These are phyloP conservation scores for Ascochyta rabiei DNA, from an alignment of 2,329 filamentous ascomycete species.

Conservation along the genomic window DNA sequence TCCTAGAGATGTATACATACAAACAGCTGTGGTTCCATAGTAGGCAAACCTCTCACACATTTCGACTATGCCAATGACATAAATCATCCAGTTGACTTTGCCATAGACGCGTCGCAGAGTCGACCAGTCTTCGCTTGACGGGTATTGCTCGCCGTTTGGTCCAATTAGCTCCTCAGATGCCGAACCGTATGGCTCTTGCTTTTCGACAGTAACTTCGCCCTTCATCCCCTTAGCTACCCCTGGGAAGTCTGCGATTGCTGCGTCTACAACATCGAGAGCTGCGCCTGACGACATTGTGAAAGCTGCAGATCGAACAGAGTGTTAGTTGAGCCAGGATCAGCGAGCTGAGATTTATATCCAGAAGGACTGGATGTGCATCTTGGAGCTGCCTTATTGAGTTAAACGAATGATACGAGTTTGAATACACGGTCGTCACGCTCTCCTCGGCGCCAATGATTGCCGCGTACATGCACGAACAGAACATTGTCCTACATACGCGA, in stretches of 20 bases:
- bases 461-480: constrained; percentile 10
- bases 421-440: neutral
- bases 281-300: constrained; percentile 26
- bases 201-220: constrained; percentile 14
- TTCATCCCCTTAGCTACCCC: constrained; percentile 10
- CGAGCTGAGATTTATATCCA: constrained; percentile 8
- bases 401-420: constrained; percentile 4
- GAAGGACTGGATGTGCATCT: neutral
- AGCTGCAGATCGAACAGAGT: neutral
- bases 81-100: constrained; percentile 40
- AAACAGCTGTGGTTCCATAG: constrained; percentile 41
- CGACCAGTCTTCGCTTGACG: constrained; percentile 36
- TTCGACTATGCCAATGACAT: constrained; percentile 39
- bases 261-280: constrained; percentile 25
- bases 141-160: constrained; percentile 34
- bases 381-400: constrained; percentile 28
- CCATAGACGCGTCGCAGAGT: constrained; percentile 41
- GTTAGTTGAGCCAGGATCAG: neutral
- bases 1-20: neutral
- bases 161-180: constrained; percentile 20
- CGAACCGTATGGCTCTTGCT: constrained; percentile 10
- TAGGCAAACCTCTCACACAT: constrained; percentile 41
- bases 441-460: constrained; percentile 22
- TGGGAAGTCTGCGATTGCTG: constrained; percentile 19
- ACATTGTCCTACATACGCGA: constrained; percentile 3